Conservation (phyloP, 129 eudicot species). For the Artemisia annua region DNA sequence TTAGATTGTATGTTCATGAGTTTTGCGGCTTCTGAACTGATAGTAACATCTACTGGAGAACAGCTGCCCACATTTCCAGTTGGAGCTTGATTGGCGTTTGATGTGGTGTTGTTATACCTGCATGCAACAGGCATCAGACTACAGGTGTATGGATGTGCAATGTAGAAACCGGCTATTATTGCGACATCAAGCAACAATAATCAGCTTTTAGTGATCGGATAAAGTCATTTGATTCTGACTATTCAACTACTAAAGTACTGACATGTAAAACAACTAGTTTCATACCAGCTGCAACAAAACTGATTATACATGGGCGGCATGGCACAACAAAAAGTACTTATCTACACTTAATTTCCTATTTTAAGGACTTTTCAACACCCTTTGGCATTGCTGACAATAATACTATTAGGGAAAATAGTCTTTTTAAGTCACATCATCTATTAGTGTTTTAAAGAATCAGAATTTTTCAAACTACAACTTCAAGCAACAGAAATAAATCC, state of each 20-base stretch:
- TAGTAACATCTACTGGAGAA: slow-evolving; percentile 48
- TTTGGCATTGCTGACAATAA: neutral
- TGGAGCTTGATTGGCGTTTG: slow-evolving; percentile 48
- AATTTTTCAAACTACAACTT: neutral
- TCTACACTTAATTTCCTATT: neutral
- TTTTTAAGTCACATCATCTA: neutral
- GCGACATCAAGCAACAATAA: neutral
- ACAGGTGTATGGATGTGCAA: neutral
- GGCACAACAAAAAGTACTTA: neutral
- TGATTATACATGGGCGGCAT: neutral
- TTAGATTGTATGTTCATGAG: slow-evolving; percentile 39
- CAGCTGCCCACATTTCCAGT: slow-evolving; percentile 69
- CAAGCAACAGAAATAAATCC: neutral
- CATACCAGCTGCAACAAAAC: neutral
- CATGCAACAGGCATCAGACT: slow-evolving; percentile 13
- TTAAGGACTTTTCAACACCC: neutral
- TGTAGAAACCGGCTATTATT: too few species aligned
- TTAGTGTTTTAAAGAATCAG: neutral
- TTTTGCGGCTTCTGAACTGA: slow-evolving; percentile 60
- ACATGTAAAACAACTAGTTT: too few species aligned
- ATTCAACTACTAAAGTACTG: too few species aligned
- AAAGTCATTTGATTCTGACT: too few species aligned
- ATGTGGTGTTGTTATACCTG: slow-evolving; percentile 56
- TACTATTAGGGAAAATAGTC: neutral
- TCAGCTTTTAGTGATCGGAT: neutral